phyloP scores from a whole-genome alignment of 371 early-diverging fungal genomes.

The Rhizopus sp. region DNA sequence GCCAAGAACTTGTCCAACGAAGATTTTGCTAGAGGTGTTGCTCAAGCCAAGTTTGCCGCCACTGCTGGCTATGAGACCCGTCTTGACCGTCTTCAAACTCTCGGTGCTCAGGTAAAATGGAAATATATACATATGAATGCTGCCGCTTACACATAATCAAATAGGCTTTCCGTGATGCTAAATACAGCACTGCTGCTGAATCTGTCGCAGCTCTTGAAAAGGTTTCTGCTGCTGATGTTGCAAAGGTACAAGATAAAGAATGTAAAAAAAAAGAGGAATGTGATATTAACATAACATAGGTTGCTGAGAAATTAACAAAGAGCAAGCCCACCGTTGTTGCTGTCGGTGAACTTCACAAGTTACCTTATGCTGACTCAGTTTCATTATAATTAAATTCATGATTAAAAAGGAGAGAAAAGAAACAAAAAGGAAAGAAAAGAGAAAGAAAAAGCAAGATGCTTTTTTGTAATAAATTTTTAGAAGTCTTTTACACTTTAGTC shows the following conservation, averaged over 20 bases:
- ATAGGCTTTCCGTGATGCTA: constrained; percentile 52
- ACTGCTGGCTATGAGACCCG: constrained; percentile 67
- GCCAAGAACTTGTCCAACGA: constrained; percentile 60
- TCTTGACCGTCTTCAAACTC: constrained; percentile 52
- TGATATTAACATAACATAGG: constrained; percentile 23
- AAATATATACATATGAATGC: background rate
- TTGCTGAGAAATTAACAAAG: constrained; percentile 69
- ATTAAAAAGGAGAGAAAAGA: constrained; percentile 2
- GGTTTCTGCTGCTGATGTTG: constrained; percentile 66
- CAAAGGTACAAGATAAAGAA: constrained; percentile 44
- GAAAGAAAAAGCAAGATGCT: no score
- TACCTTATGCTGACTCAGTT: constrained; percentile 88
- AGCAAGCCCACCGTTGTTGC: constrained; percentile 84
- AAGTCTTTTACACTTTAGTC: no score
- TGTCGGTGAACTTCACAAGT: constrained; percentile 72
- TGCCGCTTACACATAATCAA: constrained; percentile 15
- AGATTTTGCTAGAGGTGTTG: constrained; percentile 79
- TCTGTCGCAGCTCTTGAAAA: constrained; percentile 59
- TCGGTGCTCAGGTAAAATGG: constrained; percentile 47
- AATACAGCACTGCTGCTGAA: constrained; percentile 50
- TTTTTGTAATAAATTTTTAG: no score
- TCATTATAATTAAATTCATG: constrained; percentile 42
- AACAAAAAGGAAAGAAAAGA: background rate
- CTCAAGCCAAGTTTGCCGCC: constrained; percentile 81
- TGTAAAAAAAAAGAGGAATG: background rate